Percentiles rank a stretch among this genome's conserved stretches.
phyloP scores from a whole-genome alignment of 1,284 basidiomycete species.

The Boletus semigastroideus region DNA sequence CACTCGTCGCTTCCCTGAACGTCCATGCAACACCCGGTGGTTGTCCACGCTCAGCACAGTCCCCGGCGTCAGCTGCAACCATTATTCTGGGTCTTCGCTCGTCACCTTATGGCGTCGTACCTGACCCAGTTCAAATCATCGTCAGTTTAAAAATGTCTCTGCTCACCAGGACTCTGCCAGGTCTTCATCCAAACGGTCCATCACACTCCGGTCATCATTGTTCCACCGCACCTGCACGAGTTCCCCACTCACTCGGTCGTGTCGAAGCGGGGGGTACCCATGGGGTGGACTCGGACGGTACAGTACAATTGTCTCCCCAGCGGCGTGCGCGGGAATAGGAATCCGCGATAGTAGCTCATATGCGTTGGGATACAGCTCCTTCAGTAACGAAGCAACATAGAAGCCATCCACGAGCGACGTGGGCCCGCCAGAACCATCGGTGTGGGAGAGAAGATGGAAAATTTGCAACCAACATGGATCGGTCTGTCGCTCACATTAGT shows the following conservation, averaged over 20 bases:
- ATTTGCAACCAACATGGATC: slow-evolving; percentile 93
- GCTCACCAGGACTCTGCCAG: slow-evolving; percentile 71
- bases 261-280: slow-evolving; percentile 71
- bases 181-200: slow-evolving; percentile 58
- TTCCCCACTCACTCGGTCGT: slow-evolving; percentile 60
- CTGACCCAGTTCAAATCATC: slow-evolving; percentile 36
- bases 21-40: slow-evolving; percentile 91
- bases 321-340: slow-evolving; percentile 83
- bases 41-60: slow-evolving; percentile 81
- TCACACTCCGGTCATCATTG: slow-evolving; percentile 88
- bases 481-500: slow-evolving; percentile 50
- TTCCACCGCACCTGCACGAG: slow-evolving; percentile 90
- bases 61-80: slow-evolving; percentile 86
- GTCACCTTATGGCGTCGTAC: slow-evolving; percentile 85
- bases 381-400: slow-evolving; percentile 81
- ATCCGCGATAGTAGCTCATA: slow-evolving; percentile 74
- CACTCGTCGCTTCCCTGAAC: slow-evolving; percentile 88
- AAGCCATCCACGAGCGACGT: slow-evolving; percentile 95
- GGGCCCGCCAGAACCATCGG: slow-evolving; percentile 78
- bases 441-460: slow-evolving; percentile 92
- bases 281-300: slow-evolving; percentile 60
- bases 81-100: slow-evolving; percentile 84
- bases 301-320: slow-evolving; percentile 69
- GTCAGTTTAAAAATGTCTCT: background rate
- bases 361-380: slow-evolving; percentile 69